phyloP scores from a whole-genome alignment of 2,329 filamentous ascomycete genomes.

The Parafenestella ontariensis region DNA sequence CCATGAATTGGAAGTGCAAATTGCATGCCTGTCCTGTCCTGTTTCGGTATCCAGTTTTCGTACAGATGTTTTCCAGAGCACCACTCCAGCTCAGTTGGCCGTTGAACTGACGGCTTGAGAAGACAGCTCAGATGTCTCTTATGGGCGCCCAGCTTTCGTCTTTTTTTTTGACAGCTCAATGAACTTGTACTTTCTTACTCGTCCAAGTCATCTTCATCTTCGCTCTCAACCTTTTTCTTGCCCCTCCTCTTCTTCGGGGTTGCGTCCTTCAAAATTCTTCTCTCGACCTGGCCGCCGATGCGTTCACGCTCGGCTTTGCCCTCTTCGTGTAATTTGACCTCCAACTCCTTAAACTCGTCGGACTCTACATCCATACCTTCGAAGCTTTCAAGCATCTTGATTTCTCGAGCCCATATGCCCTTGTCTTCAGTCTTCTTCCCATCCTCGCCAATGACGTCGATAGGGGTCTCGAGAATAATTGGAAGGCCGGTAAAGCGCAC shows the following conservation, averaged over 20 bases:
- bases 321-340: conserved; percentile 68
- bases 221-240: conserved; percentile 39
- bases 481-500: conserved; percentile 77
- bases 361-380: conserved; percentile 81
- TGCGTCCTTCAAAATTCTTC: conserved; percentile 53
- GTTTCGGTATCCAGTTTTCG: neutral
- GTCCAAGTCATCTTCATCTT: conserved; percentile 10
- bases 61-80: neutral
- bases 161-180: neutral
- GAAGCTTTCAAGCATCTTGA: conserved; percentile 89
- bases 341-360: conserved; percentile 73
- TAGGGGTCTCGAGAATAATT: conserved; percentile 96
- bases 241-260: conserved; percentile 49
- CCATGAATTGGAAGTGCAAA: neutral
- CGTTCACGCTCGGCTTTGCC: conserved; percentile 76
- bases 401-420: conserved; percentile 87
- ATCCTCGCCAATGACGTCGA: conserved; percentile 71
- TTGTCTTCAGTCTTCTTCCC: conserved; percentile 76
- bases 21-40: neutral
- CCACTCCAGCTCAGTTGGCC: neutral
- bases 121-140: neutral
- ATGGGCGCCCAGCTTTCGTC: neutral
- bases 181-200: neutral
- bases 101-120: neutral
- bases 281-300: conserved; percentile 79